phyloP scores from a whole-genome alignment of 179 eudicot species.

The Beta lomatogona region DNA sequence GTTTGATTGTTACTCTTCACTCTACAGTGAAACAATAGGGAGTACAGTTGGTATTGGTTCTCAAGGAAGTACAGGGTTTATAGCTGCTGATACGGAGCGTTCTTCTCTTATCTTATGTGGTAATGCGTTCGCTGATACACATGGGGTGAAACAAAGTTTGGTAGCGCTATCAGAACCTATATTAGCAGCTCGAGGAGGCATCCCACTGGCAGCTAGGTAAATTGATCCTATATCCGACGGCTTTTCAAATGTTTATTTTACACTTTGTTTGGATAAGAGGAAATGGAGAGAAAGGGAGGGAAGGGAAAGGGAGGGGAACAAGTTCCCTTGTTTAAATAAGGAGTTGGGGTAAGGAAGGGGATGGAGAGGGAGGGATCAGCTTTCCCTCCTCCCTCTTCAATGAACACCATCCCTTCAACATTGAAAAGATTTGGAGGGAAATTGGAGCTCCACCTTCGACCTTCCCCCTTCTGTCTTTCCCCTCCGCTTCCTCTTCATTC shows the following conservation, averaged over 20 bases:
- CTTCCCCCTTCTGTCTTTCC: too few species aligned
- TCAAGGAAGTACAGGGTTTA: slow-evolving; percentile 9
- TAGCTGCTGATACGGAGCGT: slow-evolving; percentile 21
- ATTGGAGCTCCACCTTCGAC: too few species aligned
- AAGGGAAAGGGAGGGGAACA: too few species aligned
- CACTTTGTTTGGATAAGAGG: too few species aligned
- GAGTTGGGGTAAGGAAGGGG: too few species aligned
- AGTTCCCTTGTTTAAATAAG: too few species aligned
- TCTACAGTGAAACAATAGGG: slow-evolving; percentile 18
- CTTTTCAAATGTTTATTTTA: not conserved
- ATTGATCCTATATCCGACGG: not conserved
- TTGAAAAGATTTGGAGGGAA: too few species aligned
- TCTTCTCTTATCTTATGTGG: slow-evolving; percentile 21
- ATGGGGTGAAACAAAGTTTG: slow-evolving; percentile 18
- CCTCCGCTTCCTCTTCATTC: too few species aligned
- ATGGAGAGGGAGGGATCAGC: too few species aligned
- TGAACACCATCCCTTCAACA: too few species aligned
- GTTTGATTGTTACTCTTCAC: not conserved
- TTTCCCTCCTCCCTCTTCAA: too few species aligned
- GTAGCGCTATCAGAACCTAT: slow-evolving; percentile 19
- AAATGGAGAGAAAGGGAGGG: too few species aligned
- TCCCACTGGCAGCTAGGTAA: slow-evolving; percentile 22
- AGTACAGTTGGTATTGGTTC: slow-evolving; percentile 8
- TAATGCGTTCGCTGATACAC: slow-evolving; percentile 17
- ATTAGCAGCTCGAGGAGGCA: slow-evolving; percentile 18